Evolutionary conservation across 495 filamentous ascomycete species (phyloP).

Genomic region (Corynascus novoguineensis): DNA sequence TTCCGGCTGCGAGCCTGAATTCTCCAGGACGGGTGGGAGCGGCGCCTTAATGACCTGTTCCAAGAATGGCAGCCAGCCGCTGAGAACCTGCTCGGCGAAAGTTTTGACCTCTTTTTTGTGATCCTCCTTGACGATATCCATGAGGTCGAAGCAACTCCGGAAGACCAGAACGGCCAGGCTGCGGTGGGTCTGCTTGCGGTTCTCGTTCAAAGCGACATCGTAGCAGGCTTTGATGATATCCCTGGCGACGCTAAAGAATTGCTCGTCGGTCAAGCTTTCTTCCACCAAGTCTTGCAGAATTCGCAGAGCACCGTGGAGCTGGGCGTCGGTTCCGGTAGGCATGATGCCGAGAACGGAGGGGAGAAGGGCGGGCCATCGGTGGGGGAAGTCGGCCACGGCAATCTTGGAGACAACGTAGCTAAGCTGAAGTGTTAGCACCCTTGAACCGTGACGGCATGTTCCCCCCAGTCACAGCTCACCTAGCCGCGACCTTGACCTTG

Average conservation of each 20-base stretch:
- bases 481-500: conserved; percentile 79
- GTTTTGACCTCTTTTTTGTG: conserved; percentile 76
- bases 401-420: conserved; percentile 94
- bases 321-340: conserved; percentile 60
- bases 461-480: conserved; percentile 30
- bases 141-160: conserved; percentile 81
- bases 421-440: conserved; percentile 5
- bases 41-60: conserved; percentile 61
- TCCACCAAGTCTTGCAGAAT: conserved; percentile 89
- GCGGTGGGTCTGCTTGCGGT: conserved; percentile 66
- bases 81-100: conserved; percentile 81
- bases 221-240: conserved; percentile 79
- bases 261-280: conserved; percentile 84
- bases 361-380: conserved; percentile 84
- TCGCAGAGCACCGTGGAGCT: conserved; percentile 81
- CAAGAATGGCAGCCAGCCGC: conserved; percentile 84
- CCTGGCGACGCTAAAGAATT: conserved; percentile 82
- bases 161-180: conserved; percentile 85
- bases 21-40: conserved; percentile 50
- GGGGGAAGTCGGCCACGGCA: conserved; percentile 85
- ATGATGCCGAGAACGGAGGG: conserved; percentile 74
- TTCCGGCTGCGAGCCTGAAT: conserved; percentile 37
- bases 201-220: conserved; percentile 69
- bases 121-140: conserved; percentile 92
- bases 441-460: neutral